Evolutionary conservation across 352 stramenopile species (phyloP).

Genomic region (Phytophthora megakarya): DNA sequence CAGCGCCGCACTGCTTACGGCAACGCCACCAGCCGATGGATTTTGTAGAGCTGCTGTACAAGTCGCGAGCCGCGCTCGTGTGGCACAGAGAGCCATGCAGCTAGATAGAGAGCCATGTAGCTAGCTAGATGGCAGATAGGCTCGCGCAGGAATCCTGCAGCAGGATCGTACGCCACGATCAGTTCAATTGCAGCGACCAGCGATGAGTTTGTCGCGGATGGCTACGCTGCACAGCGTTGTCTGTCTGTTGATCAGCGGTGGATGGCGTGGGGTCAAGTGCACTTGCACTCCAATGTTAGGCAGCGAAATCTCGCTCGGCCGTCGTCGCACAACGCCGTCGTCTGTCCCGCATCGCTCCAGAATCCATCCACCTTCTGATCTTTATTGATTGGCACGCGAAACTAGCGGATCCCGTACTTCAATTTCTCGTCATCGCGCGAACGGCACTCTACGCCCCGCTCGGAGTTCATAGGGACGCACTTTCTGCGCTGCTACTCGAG

Average conservation of each 20-base stretch:
- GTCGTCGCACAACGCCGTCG: slow-evolving; percentile 33
- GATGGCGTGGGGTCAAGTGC: neutral
- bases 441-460: slow-evolving; percentile 29
- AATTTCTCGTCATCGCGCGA: slow-evolving; percentile 36
- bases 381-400: slow-evolving; percentile 39
- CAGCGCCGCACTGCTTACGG: slow-evolving; percentile 17
- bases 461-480: slow-evolving; percentile 23
- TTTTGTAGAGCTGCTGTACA: slow-evolving; percentile 35
- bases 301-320: slow-evolving; percentile 16
- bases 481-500: slow-evolving; percentile 31
- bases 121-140: slow-evolving; percentile 32
- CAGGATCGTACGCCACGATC: slow-evolving; percentile 37
- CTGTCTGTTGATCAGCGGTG: slow-evolving; percentile 16
- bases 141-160: slow-evolving; percentile 10
- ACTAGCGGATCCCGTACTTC: slow-evolving; percentile 29
- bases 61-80: slow-evolving; percentile 24
- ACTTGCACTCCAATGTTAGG: slow-evolving; percentile 2
- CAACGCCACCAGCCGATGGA: slow-evolving; percentile 22
- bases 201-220: slow-evolving; percentile 15
- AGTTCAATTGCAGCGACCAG: slow-evolving; percentile 19
- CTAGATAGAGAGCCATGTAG: slow-evolving; percentile 4
- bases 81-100: slow-evolving; percentile 3
- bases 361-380: slow-evolving; percentile 32
- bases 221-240: slow-evolving; percentile 10
- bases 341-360: slow-evolving; percentile 21